Base-by-base conservation (phyloP, 2,329 filamentous ascomycete species). In the Myriosclerotinia duriaeana region DNA sequence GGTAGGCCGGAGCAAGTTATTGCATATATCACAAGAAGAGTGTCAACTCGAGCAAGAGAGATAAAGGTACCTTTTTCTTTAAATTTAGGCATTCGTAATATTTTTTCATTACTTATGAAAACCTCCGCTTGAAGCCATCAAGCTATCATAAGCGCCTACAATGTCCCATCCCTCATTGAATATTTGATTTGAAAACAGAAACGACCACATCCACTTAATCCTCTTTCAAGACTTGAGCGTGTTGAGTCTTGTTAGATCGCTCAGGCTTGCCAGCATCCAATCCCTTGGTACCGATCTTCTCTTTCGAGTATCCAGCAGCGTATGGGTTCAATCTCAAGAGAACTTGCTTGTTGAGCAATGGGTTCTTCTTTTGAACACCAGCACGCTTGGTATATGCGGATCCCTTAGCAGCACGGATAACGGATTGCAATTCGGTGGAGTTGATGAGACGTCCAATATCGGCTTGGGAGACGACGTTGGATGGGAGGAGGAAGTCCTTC, bases 301-400 rank as follows among this genome's bases (percentile, higher is more conserved):
- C 87, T 87, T 96, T 92, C 76, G 89, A 85, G 84, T 96, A 99
- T 71, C 91, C 89, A 76, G 89, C 85, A 75, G 95, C 94, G 84
- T 99, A 99, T 72, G 95, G 95, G 90, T 99, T 99, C 81, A 99
- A 91, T 78, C 95, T 91, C 79, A 99, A 91, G 83, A 97, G 88
- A 75, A 99, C 90, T 87, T 98, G 95, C 89, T 93, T 96, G 91
- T 99, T 99, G 84, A 86, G 87, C 76, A 99, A 93, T 78, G 95
- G 95, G 88, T 99, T 99, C 93, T 98, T 98, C 93, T 99, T 99
- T 88, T 97, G 94, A 75, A 97, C 92, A 78, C 86, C 83, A 75
- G 85, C 83, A 79, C 95, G 92, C 89, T 97, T 97, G 82, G 93
- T 96, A 79, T 88, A 83, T 78, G 92, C 88, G 76, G 90, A 88